Base-by-base conservation (phyloP, 202 grass and related monocot species). In the Cymbopogon flexuosus region DNA sequence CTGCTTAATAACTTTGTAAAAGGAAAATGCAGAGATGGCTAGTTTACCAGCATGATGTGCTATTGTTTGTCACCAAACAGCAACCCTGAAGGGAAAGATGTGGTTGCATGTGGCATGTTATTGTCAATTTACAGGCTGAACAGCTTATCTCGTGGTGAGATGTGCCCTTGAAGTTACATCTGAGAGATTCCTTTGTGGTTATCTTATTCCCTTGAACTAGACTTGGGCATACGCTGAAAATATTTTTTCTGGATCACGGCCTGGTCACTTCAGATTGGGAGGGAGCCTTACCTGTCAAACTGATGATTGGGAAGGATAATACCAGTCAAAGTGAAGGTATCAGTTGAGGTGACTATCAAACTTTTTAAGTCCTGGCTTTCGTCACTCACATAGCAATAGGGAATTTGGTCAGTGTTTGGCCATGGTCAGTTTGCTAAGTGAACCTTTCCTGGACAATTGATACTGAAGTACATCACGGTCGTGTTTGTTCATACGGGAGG, bases 31-130 rank as follows among this genome's bases (percentile, higher is more conserved):
- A 57, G 41, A 63, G 13, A 6, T 33, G 68, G 21, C 60, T 75
- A 41, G 5, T 58, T 54, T 52, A 30, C 34, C 1, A 58, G 1
- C 6, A 46, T 39, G 16, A 64, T 70, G 36, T 62, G 41, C 23
- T 14, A 63, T 39, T 77, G 24, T 69, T 84, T 14, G 24, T 58
- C 14, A 15, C 29, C 1, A 72, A 59, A 72, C 8, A 18, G 24
- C 72, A 82, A 73, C 39, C 73, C 57, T 12, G 73, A 40, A 67
- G 75, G n/a, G 30, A 79, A 77, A 77, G 27, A 67, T 66, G 31
- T 73, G 59, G 73, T 62, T 85, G 46, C 65, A 49, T 42, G 64
- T 62, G 71, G 13, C 34, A 76, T 75, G 68, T 77, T 72, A 64
- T 70, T 13, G 56, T 70, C 18, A 47, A 23, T 75, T 57, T n/a